These are phyloP conservation scores for Leptomonas seymouri DNA, from an alignment of 208 protist species.

Conservation along the genomic window DNA sequence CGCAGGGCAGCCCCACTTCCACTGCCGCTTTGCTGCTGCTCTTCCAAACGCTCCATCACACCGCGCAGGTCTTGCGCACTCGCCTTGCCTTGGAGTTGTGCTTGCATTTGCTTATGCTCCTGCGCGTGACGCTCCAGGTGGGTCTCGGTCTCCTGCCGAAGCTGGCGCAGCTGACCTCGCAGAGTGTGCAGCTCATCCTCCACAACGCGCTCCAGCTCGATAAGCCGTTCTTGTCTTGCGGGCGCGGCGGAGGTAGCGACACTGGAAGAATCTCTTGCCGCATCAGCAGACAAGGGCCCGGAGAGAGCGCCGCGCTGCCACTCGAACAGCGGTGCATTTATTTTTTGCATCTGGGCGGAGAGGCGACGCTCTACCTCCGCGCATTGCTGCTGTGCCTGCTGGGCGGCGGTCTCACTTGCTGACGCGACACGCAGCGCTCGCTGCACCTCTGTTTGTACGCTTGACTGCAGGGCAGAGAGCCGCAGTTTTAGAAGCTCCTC, in stretches of 20 bases:
- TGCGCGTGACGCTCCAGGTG: slow-evolving; percentile 28
- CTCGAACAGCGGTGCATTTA: slow-evolving; percentile 31
- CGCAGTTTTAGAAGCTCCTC: slow-evolving; percentile 70
- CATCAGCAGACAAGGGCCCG: neutral
- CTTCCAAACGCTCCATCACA: slow-evolving; percentile 23
- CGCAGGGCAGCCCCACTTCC: slow-evolving; percentile 8
- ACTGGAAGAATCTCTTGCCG: neutral
- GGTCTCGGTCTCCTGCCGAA: slow-evolving; percentile 11
- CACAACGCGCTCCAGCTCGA: slow-evolving; percentile 11
- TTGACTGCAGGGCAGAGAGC: slow-evolving; percentile 49
- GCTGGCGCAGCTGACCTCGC: slow-evolving; percentile 20
- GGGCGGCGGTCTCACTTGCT: slow-evolving; percentile 40
- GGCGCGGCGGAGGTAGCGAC: neutral
- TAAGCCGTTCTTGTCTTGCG: slow-evolving; percentile 16
- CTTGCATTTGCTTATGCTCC: slow-evolving; percentile 23
- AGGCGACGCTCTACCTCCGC: slow-evolving; percentile 20
- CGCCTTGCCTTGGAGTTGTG: slow-evolving; percentile 29
- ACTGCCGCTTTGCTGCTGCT: slow-evolving; percentile 21
- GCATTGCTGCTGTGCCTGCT: slow-evolving; percentile 36
- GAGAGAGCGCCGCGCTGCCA: slow-evolving; percentile 26
- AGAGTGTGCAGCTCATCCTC: slow-evolving; percentile 23
- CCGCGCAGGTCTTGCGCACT: slow-evolving; percentile 18
- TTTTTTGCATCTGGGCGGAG: slow-evolving; percentile 20
- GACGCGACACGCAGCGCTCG: slow-evolving; percentile 52
- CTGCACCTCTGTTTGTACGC: slow-evolving; percentile 54